A percentile compares a stretch with the other conserved stretches of the same genome.
Evolutionary conservation across 169 alveolate species (phyloP).

Genomic region (Cryptosporidium ubiquitum): DNA sequence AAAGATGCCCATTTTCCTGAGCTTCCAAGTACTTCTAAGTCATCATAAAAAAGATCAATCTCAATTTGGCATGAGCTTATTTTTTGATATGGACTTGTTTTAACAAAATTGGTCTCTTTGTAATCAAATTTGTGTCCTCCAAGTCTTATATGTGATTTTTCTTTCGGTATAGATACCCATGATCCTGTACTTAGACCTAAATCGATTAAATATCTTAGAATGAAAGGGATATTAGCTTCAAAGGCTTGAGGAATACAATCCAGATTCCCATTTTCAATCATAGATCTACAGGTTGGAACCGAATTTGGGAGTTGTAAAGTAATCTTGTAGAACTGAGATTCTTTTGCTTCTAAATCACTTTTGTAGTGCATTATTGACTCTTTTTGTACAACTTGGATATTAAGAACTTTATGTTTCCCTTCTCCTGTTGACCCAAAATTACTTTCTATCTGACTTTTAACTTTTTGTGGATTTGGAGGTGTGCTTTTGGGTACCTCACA

Average conservation of each 20-base stretch:
- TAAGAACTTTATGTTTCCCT: slow-evolving; percentile 73
- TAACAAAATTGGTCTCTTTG: not conserved
- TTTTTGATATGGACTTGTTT: slow-evolving; percentile 30
- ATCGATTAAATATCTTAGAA: slow-evolving; percentile 96
- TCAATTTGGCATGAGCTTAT: slow-evolving; percentile 90
- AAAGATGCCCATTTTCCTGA: slow-evolving; percentile 91
- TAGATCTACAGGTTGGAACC: slow-evolving; percentile 84
- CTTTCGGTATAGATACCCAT: slow-evolving; percentile 89
- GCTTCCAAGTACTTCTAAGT: slow-evolving; percentile 84
- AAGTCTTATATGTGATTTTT: slow-evolving; percentile 74
- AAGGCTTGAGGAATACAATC: slow-evolving; percentile 79
- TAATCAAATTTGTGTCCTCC: slow-evolving; percentile 2
- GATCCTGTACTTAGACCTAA: slow-evolving; percentile 94
- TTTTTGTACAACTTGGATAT: slow-evolving; percentile 77
- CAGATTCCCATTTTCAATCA: slow-evolving; percentile 83
- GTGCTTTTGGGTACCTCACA: slow-evolving; percentile 41
- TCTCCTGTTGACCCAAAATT: not conserved
- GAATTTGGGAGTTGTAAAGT: slow-evolving; percentile 86
- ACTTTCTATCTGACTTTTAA: slow-evolving; percentile 25
- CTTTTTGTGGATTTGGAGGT: not conserved
- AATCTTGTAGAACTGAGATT: slow-evolving; percentile 81
- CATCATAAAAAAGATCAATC: slow-evolving; percentile 83
- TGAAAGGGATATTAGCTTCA: slow-evolving; percentile 97
- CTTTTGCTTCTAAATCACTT: slow-evolving; percentile 76
- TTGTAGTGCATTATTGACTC: slow-evolving; percentile 83